Evolutionary conservation across 164 flowering plant genomes (phyloP).

Genomic region (Amborella trichopoda): DNA sequence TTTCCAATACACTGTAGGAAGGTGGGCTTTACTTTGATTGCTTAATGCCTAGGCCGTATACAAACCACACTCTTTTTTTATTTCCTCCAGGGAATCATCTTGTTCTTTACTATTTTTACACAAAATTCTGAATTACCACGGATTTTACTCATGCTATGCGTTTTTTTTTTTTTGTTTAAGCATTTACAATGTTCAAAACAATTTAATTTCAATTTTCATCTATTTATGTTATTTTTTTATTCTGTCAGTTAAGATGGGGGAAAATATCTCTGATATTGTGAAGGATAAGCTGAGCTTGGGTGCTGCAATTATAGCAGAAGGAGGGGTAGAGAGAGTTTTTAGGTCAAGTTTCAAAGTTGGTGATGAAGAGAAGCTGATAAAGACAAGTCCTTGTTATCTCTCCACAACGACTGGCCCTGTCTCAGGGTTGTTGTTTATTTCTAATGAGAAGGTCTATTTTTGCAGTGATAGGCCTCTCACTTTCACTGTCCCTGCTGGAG

Average conservation of each 20-base stretch:
- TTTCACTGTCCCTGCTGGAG: constrained; percentile 19
- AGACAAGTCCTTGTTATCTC: constrained; percentile 37
- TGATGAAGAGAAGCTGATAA: constrained; percentile 32
- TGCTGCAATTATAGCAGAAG: constrained; percentile 27
- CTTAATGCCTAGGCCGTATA: no score
- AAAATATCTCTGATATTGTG: constrained; percentile 30
- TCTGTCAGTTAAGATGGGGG: constrained; percentile 34
- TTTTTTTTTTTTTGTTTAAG: no score
- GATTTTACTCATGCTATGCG: no score
- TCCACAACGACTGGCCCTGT: constrained; percentile 53
- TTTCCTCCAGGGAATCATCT: no score
- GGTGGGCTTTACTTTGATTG: no score
- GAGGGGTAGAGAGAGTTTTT: constrained; percentile 32
- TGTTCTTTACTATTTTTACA: no score
- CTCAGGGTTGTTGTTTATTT: constrained; percentile 41
- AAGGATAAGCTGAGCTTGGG: constrained; percentile 40
- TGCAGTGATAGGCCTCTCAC: constrained; percentile 38
- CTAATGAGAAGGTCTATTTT: constrained; percentile 30
- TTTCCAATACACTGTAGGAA: no score
- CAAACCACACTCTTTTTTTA: no score
- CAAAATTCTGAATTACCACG: no score
- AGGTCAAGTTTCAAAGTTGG: constrained; percentile 18
- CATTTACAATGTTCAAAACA: no score
- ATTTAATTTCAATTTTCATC: no score
- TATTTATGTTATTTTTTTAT: no score